phyloP scores from a whole-genome alignment of 2,329 filamentous ascomycete species.

The Emergomyces africanus region DNA sequence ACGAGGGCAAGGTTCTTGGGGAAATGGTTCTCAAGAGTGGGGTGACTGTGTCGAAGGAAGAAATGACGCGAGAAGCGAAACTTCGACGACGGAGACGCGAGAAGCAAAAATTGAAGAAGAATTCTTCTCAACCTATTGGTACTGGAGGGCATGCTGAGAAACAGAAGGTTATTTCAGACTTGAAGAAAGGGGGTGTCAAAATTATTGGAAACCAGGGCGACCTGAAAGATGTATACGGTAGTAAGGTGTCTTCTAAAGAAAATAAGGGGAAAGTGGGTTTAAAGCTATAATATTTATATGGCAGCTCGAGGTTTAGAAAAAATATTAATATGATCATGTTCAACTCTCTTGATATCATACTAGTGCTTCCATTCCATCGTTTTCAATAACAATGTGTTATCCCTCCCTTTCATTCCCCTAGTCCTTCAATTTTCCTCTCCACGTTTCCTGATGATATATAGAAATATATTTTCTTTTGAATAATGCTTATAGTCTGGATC shows the following conservation, averaged over 20 bases:
- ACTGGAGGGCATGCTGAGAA: conserved; percentile 32
- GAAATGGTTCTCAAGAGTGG: conserved; percentile 71
- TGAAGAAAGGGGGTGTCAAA: conserved; percentile 79
- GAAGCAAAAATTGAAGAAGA: conserved; percentile 70
- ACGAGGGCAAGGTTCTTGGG: conserved; percentile 47
- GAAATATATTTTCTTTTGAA: conserved; percentile 27
- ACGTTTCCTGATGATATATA: conserved; percentile 20
- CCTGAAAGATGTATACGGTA: conserved; percentile 70
- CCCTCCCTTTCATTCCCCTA: background rate
- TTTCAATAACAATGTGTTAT: background rate
- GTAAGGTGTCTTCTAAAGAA: conserved; percentile 43
- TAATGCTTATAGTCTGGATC: conserved; percentile 29
- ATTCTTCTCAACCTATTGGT: conserved; percentile 33
- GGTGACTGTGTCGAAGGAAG: conserved; percentile 63
- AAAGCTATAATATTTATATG: conserved; percentile 20
- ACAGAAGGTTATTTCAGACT: conserved; percentile 48
- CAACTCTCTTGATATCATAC: background rate
- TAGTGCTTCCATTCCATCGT: background rate
- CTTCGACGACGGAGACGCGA: conserved; percentile 60
- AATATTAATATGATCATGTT: background rate
- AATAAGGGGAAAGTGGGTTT: conserved; percentile 19
- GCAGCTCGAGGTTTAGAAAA: background rate
- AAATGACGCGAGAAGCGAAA: conserved; percentile 83
- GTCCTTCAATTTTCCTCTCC: background rate
- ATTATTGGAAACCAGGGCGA: conserved; percentile 85